Base-by-base conservation (phyloP, 345 rosid species). In the Cardiospermum halicacabum region DNA sequence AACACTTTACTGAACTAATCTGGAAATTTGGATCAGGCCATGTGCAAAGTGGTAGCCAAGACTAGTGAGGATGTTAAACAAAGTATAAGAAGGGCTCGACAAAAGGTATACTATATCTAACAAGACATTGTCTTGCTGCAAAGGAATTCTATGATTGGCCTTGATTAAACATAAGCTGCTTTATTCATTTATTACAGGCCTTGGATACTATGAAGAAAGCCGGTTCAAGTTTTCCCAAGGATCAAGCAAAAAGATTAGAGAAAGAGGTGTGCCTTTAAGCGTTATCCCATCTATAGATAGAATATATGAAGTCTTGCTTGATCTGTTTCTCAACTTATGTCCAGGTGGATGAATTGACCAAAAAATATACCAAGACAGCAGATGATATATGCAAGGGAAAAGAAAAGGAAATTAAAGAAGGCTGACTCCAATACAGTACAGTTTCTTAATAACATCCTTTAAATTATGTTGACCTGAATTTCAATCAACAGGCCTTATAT, bases 301-400 rank as follows among this genome's bases (percentile, higher is more conserved):
- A 55, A 40, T 11, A 40, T 59, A 42, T 21, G 60, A 45, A 5
- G 48, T 62, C 15, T 64, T 4, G 40, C 25, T 48, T 22, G 54
- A 18, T 31, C 36, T 37, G 30, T 50, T 66, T 25, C 22, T 62
- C 32, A 25, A 30, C 21, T 47, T 56, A 53, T 45, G 53, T 32
- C 57, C 83, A 91, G 97, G 66, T 87, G 5, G 97, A 94, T 48
- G 97, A 91, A 65, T 45, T 87, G 75, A 87, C 97, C 24, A 91
- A 89, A 72, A 91, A 85, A 73, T 89, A 79, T 61, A 68, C 87
- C 43, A 94, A 91, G 74, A 79, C 91, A 43, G 91, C 96, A 1
- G 97, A 94, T 60, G 99, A 88, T 42, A 73, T 87, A 69, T 93
- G 97, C 82, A 93, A 88, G 73, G 86, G 91, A 22, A 94, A 85